phyloP scores from a whole-genome alignment of 495 filamentous ascomycete genomes.

The Podospora pseudocomata region DNA sequence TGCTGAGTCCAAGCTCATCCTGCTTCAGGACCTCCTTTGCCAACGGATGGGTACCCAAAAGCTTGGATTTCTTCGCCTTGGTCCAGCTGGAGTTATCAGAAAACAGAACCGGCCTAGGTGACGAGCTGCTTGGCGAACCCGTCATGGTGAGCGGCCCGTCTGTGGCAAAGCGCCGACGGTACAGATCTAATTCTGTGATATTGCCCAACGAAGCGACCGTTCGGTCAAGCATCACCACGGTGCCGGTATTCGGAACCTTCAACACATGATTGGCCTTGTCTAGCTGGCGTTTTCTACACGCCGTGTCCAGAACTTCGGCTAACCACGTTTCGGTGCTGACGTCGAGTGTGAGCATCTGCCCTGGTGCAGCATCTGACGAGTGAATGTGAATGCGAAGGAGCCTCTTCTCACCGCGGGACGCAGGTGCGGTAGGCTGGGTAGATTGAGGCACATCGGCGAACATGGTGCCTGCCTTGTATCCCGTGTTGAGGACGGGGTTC shows the following conservation, averaged over 20 bases:
- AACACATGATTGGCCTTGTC: conserved; percentile 88
- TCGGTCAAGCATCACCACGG: conserved; percentile 75
- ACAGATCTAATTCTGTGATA: conserved; percentile 79
- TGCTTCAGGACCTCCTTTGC: conserved; percentile 64
- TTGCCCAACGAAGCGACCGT: conserved; percentile 86
- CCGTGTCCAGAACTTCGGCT: conserved; percentile 85
- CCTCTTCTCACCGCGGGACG: conserved; percentile 68
- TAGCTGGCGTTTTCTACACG: conserved; percentile 82
- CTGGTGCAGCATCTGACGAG: conserved; percentile 62
- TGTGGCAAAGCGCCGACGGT: conserved; percentile 77
- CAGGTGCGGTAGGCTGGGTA: conserved; percentile 59
- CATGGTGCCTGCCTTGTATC: conserved; percentile 53
- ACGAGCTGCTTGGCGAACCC: conserved; percentile 75
- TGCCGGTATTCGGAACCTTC: conserved; percentile 79
- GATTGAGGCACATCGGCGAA: conserved; percentile 63
- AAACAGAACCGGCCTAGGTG: conserved; percentile 72
- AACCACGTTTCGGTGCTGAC: conserved; percentile 93
- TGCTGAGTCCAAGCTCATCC: conserved; percentile 60
- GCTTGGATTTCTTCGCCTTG: conserved; percentile 65
- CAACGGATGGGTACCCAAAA: conserved; percentile 67
- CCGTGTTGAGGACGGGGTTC: conserved; percentile 58
- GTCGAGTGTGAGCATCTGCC: conserved; percentile 68
- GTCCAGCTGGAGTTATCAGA: conserved; percentile 53
- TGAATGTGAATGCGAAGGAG: conserved; percentile 73
- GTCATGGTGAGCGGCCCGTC: conserved; percentile 71